Percentiles rank a stretch among this genome's conserved stretches.
phyloP scores from a whole-genome alignment of 352 stramenopile genomes.

The Phytopythium chamaehyphon region DNA sequence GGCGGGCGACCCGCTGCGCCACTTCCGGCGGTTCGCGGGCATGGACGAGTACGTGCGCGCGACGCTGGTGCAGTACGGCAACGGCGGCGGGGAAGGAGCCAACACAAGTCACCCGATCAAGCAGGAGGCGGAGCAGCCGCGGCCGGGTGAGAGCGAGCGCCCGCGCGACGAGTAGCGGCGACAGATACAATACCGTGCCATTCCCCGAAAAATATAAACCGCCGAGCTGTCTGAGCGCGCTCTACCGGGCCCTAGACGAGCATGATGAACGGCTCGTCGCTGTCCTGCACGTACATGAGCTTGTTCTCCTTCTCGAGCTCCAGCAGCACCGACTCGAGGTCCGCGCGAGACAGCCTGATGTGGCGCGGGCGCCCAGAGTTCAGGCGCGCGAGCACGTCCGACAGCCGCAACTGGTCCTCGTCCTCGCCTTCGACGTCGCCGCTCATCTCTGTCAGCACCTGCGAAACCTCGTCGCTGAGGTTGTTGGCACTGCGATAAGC shows the following conservation, averaged over 20 bases:
- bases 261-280: slow-evolving; percentile 78
- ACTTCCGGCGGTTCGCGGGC: slow-evolving; percentile 57
- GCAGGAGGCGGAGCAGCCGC: background rate
- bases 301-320: slow-evolving; percentile 86
- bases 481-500: slow-evolving; percentile 37
- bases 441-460: slow-evolving; percentile 55
- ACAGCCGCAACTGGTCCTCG: slow-evolving; percentile 61
- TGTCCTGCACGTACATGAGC: slow-evolving; percentile 87
- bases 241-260: slow-evolving; percentile 60
- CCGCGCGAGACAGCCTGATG: slow-evolving; percentile 31
- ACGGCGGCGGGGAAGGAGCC: slow-evolving; percentile 6
- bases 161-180: slow-evolving; percentile 5
- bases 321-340: slow-evolving; percentile 68
- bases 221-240: background rate
- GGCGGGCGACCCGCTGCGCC: slow-evolving; percentile 21
- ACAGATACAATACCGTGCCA: slow-evolving; percentile 12
- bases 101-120: background rate
- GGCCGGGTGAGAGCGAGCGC: background rate
- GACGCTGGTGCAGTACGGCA: slow-evolving; percentile 66
- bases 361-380: slow-evolving; percentile 36
- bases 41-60: slow-evolving; percentile 74
- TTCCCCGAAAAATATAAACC: slow-evolving; percentile 29
- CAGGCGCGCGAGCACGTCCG: slow-evolving; percentile 47
- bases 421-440: slow-evolving; percentile 48
- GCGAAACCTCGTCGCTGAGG: slow-evolving; percentile 61